These are phyloP conservation scores for Tanacetum coccineum DNA, from an alignment of 129 eudicot species.

Conservation along the genomic window DNA sequence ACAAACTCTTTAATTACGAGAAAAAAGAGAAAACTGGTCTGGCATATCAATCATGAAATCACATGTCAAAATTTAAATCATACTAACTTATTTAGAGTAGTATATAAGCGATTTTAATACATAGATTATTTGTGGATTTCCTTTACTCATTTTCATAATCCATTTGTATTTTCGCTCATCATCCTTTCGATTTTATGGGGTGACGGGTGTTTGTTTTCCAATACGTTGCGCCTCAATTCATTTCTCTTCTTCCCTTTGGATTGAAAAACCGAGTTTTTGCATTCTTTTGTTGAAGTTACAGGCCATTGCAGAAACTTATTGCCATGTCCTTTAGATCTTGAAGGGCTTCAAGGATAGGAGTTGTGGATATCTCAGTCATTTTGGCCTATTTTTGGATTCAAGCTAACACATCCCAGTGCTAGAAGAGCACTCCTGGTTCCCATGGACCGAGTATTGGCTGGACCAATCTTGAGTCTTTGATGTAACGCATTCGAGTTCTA, in stretches of 20 bases:
- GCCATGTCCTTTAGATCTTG: conserved; percentile 81
- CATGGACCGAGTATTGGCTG: conserved; percentile 84
- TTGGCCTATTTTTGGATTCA: conserved; percentile 88
- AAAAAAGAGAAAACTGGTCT: background rate
- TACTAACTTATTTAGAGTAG: conserved; percentile 19
- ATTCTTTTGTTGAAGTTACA: conserved; percentile 41
- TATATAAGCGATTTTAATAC: conserved; percentile 18
- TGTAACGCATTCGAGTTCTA: conserved; percentile 60
- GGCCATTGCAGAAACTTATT: conserved; percentile 76
- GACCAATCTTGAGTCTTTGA: conserved; percentile 72
- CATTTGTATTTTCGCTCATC: background rate
- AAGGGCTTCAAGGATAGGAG: conserved; percentile 66
- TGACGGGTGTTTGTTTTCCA: conserved; percentile 53
- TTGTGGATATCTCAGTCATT: conserved; percentile 60
- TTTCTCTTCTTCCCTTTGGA: conserved; percentile 41
- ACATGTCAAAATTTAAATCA: conserved; percentile 24
- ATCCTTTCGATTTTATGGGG: conserved; percentile 27
- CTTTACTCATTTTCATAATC: background rate
- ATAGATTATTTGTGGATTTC: conserved; percentile 3
- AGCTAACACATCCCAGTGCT: conserved; percentile 65
- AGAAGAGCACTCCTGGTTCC: conserved; percentile 71
- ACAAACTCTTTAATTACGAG: background rate
- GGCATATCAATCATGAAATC: conserved; percentile 11
- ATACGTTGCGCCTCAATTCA: conserved; percentile 37
- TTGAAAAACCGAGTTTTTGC: conserved; percentile 32